Evolutionary conservation across 2,329 filamentous ascomycete species (phyloP), one percentile per base, ranked within the genome.

Genomic region (Talaromyces sp.): DNA sequence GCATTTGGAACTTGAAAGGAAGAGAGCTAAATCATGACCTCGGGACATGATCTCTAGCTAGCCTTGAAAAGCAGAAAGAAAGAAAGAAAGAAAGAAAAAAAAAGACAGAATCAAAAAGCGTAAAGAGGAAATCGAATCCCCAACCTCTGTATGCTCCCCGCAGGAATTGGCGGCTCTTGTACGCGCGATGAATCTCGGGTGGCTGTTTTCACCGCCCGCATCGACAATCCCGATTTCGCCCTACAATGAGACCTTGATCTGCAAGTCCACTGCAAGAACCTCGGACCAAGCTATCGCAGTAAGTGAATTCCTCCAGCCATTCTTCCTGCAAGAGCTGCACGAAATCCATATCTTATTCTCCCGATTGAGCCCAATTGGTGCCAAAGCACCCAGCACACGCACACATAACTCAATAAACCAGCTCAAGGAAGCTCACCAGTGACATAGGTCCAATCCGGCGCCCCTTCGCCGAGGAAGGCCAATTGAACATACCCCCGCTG

Each of bases 271-370:
- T 55, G 58, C 54, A 27, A 58, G 57, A 57, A 59, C 51, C 45
- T 63, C 49, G 48, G 52, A 61, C 47, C 48, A 55, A 57, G 54
- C 42, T 41, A 61, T 61, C 58, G 49, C 47, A 56, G 57, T 62
- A 56, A 59, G 61, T 61, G 16, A 3, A 14, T 3, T 20, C 14
- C 39, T 33, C 7, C 14, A 37, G 10, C 29, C 30, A 14, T 39
- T 14, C 16, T 13, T 14, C 11, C 43, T 19, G 2, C 29, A 17
- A 19, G 19, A 43, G 14, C 10, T 14, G 10, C 6, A 14, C 14
- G 30, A 19, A 7, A 6, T 45, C 4, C 9, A 44, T 9, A 4
- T 9, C 24, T 9, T 5, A 27, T 27, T 27, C 24, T 5, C 24
- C 24, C 24, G 9, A 27, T 27, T 27, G 16, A 27, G 13, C n/a